Percentiles rank a stretch among this genome's conserved stretches.
These are phyloP conservation scores for Lachnellula cervina DNA, from an alignment of 2,329 filamentous ascomycete species.

Conservation along the genomic window DNA sequence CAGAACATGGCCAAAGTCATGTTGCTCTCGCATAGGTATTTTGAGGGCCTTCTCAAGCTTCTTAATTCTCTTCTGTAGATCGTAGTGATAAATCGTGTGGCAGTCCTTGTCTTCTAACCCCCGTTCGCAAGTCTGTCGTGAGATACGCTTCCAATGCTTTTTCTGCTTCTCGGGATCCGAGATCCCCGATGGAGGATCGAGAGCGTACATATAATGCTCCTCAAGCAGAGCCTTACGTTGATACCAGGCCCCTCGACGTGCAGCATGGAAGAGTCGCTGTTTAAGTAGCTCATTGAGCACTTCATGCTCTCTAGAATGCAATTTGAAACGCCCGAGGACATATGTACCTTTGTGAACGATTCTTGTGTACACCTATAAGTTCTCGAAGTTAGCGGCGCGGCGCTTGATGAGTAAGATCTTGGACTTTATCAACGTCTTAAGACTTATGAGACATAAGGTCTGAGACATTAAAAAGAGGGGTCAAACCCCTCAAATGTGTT, in stretches of 20 bases:
- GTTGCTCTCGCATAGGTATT: slow-evolving; percentile 78
- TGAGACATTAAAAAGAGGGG: no score
- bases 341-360: slow-evolving; percentile 84
- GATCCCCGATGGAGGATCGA: slow-evolving; percentile 32
- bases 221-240: slow-evolving; percentile 91
- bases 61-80: slow-evolving; percentile 86
- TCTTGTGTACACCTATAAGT: slow-evolving; percentile 64
- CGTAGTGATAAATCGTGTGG: slow-evolving; percentile 89
- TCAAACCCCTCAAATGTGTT: no score
- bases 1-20: slow-evolving; percentile 85
- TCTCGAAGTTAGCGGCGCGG: no score
- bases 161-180: slow-evolving; percentile 56
- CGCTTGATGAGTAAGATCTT: no score
- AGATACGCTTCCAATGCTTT: slow-evolving; percentile 75
- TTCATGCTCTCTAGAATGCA: slow-evolving; percentile 70
- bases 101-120: slow-evolving; percentile 85
- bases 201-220: slow-evolving; percentile 83
- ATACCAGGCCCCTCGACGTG: slow-evolving; percentile 87
- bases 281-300: slow-evolving; percentile 69
- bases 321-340: slow-evolving; percentile 75
- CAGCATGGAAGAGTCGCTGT: slow-evolving; percentile 80
- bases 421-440: no score
- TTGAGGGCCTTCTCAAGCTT: slow-evolving; percentile 85
- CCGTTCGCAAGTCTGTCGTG: slow-evolving; percentile 75
- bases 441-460: no score